A percentile compares a stretch with the other conserved stretches of the same genome.
phyloP scores from a whole-genome alignment of 805 yeast genomes.

The Yarrowia sp. region DNA sequence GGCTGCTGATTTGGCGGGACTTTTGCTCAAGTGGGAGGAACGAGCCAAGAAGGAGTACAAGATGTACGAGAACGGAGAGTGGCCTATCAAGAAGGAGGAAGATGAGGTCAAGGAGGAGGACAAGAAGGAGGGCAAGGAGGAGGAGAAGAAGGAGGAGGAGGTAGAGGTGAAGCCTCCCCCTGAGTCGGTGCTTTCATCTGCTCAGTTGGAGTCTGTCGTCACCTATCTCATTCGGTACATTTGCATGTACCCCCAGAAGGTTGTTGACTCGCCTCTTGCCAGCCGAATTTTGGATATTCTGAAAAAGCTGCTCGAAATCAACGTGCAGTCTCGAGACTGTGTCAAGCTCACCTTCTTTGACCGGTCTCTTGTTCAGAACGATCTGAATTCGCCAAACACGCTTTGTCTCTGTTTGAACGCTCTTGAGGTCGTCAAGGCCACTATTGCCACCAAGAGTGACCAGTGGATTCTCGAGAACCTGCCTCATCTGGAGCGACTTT shows the following conservation, averaged over 20 bases:
- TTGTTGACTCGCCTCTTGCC: constrained; percentile 83
- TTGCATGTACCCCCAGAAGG: constrained; percentile 83
- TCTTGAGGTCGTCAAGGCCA: constrained; percentile 83
- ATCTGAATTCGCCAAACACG: constrained; percentile 64
- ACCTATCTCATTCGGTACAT: constrained; percentile 87
- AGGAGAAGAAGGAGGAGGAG: constrained; percentile 44
- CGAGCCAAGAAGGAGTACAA: constrained; percentile 46
- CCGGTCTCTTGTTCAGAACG: constrained; percentile 79
- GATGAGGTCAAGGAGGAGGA: constrained; percentile 39
- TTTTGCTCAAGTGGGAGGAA: constrained; percentile 85
- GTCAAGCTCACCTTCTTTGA: constrained; percentile 89
- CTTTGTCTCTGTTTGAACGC: constrained; percentile 88
- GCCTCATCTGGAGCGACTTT: constrained; percentile 68
- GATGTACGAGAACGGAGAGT: constrained; percentile 21
- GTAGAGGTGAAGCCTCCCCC: constrained; percentile 53
- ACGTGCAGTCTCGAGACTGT: constrained; percentile 48
- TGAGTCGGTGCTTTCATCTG: constrained; percentile 68
- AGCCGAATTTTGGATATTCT: constrained; percentile 80
- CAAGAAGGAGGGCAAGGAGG: constrained; percentile 43
- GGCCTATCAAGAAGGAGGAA: constrained; percentile 24
- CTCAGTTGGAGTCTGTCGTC: constrained; percentile 86
- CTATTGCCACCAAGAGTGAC: constrained; percentile 75
- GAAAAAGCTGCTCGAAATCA: constrained; percentile 71
- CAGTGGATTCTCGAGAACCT: constrained; percentile 82
- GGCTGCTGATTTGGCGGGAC: constrained; percentile 88